Evolutionary conservation across 176 grass and related monocot genomes (phyloP), one percentile per base, ranked within the genome.

Genomic region (Aegilops longissima): DNA sequence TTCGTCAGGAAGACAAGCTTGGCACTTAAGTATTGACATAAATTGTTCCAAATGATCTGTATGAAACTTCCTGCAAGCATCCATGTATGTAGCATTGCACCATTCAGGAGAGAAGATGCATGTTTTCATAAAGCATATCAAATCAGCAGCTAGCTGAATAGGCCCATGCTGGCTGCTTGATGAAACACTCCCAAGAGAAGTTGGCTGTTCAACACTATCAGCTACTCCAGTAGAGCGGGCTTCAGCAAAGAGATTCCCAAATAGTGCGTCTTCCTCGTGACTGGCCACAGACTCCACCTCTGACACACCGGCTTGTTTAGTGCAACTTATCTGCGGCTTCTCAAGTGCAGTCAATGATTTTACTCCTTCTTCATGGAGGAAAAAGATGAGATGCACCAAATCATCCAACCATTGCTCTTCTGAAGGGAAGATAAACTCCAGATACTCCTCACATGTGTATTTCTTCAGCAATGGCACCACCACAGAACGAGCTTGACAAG

Each of bases 261-360:
- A 98, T 49, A 96, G 89, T 69, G 93, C 96, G 56, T 98, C 96
- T 81, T 98, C 96, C 76, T 98, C 96, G n/a, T 96, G 96, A 77
- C 86, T 92, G 54, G 73, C 79, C 78, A 90, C 84, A 81, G 79
- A 91, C 56, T 98, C 96, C 70, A 86, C 86, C 82, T 98, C 96
- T 83, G 92, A 90, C 82, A 89, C 70, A 82, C 79, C 21, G 79
- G 81, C 77, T 86, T 91, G 86, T 88, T 96, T 96, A 59, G 80
- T 76, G 82, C 85, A 92, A 86, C 42, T 76, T 77, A 83, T 52
- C 64, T 93, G 90, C 38, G 84, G 78, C 80, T 92, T 98, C 20
- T 98, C 96, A 78, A 74, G 66, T 61, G 83, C 17, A 35, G 66
- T 23, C 24, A 70, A 83, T 86, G 90, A 98, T 86, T 94, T 96